Evolutionary conservation across 2,329 filamentous ascomycete genomes (phyloP), one percentile per base, ranked within the genome.

Genomic region (Fusarium odoratissimum): DNA sequence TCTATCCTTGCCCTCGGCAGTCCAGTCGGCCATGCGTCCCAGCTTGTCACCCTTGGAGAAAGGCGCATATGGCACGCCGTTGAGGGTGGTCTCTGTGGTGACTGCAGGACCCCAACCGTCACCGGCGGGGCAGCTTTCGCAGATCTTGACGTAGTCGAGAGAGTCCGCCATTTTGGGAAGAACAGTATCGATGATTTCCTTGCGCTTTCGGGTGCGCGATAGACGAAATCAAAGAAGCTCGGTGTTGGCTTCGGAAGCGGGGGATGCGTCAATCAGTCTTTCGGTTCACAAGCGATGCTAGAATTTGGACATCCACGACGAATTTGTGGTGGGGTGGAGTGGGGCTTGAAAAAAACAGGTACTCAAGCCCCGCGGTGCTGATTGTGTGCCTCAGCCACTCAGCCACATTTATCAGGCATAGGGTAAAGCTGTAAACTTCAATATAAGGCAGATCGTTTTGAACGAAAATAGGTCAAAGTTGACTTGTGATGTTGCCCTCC

Each of bases 11-110:
- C 93, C 91, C 81, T 98, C 96, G 52, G 91, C 81, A 23, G 95
- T 97, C 96, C 96, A 99, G 87, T 99, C 96, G 69, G 96, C 96
- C 95, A 99, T 98, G 83, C 96, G 95, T 80, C 96, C 96, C 68
- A 99, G 88, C 89, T 98, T 98, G 87, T 99, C 96, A 82, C 94
- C 95, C 86, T 99, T 99, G 76, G 95, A 98, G 88, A 96, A 99
- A 69, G 96, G 96, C 78, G 96, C 96, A 83, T 98, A 99, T 42
- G 96, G 96, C 55, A 98, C 94, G 81, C 96, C 96, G 82, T 97
- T 92, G 79, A 98, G 90, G 71, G 93, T 97, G 73, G 94, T 97
- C 82, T 97, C 94, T 78, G 86, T 90, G 69, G 95, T 92, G 76
- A 92, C 90, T 69, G 93, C 83, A 60, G 95, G 95, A 68, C 96